Conservation (phyloP, 305 asterid species). For the Stenogyne calaminthoides region DNA sequence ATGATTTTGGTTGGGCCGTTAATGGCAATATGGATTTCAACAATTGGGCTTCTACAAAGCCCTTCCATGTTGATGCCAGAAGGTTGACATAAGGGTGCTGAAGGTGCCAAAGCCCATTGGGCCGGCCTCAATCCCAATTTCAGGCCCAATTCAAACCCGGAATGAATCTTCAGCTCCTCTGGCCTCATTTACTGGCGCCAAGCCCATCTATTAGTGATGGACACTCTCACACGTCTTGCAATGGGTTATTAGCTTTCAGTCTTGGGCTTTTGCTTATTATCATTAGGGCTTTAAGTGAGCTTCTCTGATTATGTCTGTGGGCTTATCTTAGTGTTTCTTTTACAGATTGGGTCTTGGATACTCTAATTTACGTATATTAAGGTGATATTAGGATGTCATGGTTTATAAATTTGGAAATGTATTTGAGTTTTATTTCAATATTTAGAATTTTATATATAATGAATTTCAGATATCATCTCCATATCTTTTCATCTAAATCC, state of each 20-base stretch:
- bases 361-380: background rate
- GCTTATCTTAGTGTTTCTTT: conserved; percentile 4
- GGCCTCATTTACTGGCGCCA: conserved; percentile 34
- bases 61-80: conserved; percentile 51
- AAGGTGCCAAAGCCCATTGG: background rate
- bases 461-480: background rate
- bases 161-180: conserved; percentile 11
- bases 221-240: background rate
- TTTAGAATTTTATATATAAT: background rate
- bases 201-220: conserved; percentile 37
- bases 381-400: background rate
- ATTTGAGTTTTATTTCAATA: background rate
- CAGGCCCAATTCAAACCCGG: conserved; percentile 27
- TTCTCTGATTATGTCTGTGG: background rate
- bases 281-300: conserved; percentile 17
- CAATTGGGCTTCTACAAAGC: conserved; percentile 48
- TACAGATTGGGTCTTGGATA: background rate
- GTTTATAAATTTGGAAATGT: background rate
- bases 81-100: conserved; percentile 54
- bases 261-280: conserved; percentile 24
- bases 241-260: background rate
- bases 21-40: conserved; percentile 43
- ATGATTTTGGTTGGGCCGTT: conserved; percentile 45
- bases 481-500: too few relatives aligned
- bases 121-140: conserved; percentile 12